Conservation (phyloP, 257 asterid genomes). For the Przewalskia tangutica region DNA sequence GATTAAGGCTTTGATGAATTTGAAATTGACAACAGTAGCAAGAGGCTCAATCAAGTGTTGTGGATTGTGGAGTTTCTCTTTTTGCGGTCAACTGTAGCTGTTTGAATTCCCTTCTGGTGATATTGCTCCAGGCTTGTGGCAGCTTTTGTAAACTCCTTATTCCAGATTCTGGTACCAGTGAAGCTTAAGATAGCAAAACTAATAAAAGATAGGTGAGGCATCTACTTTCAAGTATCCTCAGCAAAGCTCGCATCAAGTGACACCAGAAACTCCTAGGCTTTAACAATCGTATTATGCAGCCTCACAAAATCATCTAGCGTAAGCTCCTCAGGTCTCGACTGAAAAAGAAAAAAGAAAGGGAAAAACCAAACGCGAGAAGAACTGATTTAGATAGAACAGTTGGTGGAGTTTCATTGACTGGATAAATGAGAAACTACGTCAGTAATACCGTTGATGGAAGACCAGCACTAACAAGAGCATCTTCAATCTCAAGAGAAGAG, state of each 20-base stretch:
- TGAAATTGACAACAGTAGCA: neutral
- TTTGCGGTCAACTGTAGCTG: neutral
- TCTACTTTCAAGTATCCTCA: neutral
- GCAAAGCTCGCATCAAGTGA: neutral
- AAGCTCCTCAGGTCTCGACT: constrained; percentile 97
- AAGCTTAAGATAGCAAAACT: neutral
- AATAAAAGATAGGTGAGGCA: neutral
- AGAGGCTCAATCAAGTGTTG: neutral
- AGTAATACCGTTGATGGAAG: constrained; percentile 56
- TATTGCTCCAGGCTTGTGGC: neutral
- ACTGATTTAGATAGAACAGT: neutral
- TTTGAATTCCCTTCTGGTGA: neutral
- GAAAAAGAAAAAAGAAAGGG: constrained; percentile 10
- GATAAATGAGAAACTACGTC: neutral
- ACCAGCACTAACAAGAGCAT: constrained; percentile 51
- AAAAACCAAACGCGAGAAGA: neutral
- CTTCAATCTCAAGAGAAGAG: constrained; percentile 64
- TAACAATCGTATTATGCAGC: constrained; percentile 51
- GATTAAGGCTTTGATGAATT: neutral
- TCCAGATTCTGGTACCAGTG: neutral
- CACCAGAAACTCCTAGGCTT: constrained; percentile 15
- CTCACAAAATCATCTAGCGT: constrained; percentile 64
- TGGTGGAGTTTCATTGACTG: neutral
- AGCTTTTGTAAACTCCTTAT: neutral
- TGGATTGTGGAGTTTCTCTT: neutral